A percentile compares a stretch with the other conserved stretches of the same genome.
phyloP scores from a whole-genome alignment of 2,329 filamentous ascomycete species.

The Aspergillaceae sp. region DNA sequence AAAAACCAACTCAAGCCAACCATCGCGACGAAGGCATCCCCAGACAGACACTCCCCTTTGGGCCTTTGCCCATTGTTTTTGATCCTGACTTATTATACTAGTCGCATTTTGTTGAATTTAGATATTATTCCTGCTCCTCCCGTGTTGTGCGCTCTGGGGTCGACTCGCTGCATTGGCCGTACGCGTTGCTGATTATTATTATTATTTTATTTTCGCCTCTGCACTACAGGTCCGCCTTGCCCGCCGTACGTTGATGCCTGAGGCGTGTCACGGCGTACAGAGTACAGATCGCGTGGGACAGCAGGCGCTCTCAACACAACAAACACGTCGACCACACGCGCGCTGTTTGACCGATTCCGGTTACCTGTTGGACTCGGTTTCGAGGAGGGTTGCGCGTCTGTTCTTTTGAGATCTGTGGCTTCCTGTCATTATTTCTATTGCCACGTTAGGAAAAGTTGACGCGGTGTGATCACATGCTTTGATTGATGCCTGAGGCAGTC shows the following conservation, averaged over 20 bases:
- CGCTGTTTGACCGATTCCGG: background rate
- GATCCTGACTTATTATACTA: no score
- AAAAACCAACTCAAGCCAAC: conserved; percentile 13
- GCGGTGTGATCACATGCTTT: conserved; percentile 7
- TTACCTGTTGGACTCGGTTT: no score
- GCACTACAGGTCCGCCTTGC: background rate
- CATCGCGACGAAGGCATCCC: conserved; percentile 10
- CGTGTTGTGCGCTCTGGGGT: background rate
- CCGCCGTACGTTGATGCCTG: background rate
- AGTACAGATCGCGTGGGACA: background rate
- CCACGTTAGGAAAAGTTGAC: no score
- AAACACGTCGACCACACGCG: background rate
- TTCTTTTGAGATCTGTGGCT: background rate
- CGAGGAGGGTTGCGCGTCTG: no score
- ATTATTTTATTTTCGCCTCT: background rate
- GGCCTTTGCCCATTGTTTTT: no score
- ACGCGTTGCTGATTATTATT: background rate
- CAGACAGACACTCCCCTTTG: background rate
- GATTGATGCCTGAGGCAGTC: background rate
- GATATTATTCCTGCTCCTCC: background rate
- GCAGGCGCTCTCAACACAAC: background rate
- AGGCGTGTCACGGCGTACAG: background rate
- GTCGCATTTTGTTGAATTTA: background rate
- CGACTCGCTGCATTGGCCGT: background rate
- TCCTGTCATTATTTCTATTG: background rate